These are phyloP conservation scores for Leccinum huronense DNA, from an alignment of 1,284 basidiomycete species.

Conservation along the genomic window DNA sequence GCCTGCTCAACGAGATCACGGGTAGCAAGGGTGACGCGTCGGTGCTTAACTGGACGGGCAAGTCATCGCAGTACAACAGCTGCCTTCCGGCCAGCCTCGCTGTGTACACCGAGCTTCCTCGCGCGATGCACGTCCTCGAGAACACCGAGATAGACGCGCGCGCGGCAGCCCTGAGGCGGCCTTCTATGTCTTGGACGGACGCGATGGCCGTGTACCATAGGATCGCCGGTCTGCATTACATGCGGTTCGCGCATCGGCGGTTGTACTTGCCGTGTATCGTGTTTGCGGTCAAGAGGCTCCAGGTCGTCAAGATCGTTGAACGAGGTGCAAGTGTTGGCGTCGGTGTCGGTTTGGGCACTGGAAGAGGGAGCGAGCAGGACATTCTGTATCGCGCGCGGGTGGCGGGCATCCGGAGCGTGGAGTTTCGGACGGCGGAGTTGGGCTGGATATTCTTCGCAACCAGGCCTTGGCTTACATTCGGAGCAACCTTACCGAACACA, in stretches of 20 bases:
- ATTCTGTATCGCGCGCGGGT: background rate
- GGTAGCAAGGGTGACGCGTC: conserved; percentile 13
- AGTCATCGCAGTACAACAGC: conserved; percentile 18
- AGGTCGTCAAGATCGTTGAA: background rate
- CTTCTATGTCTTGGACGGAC: background rate
- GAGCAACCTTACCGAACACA: background rate
- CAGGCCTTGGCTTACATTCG: background rate
- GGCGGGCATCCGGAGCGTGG: background rate
- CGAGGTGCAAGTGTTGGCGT: too few relatives aligned
- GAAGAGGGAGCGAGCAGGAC: too few relatives aligned
- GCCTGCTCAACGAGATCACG: conserved; percentile 17
- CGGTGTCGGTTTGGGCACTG: too few relatives aligned
- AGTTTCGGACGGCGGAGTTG: background rate
- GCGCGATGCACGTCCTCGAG: background rate
- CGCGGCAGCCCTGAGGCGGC: background rate
- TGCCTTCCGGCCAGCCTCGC: conserved; percentile 12
- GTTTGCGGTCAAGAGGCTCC: conserved; percentile 1
- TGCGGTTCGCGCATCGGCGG: conserved; percentile 6
- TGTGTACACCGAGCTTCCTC: conserved; percentile 9
- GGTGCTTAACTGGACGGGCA: conserved; percentile 20
- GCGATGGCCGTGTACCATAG: background rate
- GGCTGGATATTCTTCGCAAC: background rate
- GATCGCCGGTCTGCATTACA: background rate
- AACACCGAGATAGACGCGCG: background rate
- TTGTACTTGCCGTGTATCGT: conserved; percentile 2